Conservation (phyloP, 1,284 basidiomycete species). For the Retiboletus flavoniger region DNA sequence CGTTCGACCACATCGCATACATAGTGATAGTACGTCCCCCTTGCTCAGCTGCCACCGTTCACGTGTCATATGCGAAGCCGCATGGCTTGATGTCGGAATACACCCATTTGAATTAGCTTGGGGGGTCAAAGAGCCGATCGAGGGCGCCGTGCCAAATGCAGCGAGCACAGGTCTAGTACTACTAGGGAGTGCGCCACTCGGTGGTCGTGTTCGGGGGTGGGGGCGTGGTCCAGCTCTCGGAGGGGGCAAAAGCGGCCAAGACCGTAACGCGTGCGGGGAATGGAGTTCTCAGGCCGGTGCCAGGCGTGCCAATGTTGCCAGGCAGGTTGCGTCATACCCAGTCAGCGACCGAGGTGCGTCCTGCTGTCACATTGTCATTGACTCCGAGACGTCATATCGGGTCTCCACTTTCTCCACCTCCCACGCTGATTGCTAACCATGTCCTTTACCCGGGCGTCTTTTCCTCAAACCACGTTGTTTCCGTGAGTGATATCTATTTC, state of each 20-base stretch:
- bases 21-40: neutral
- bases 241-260: neutral
- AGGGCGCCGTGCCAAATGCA: conserved; percentile 15
- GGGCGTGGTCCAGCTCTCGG: neutral
- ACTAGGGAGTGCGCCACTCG: conserved; percentile 13
- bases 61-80: conserved; percentile 13
- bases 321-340: neutral
- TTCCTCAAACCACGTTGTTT: conserved; percentile 25
- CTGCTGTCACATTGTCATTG: conserved; percentile 24
- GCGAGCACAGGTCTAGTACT: conserved; percentile 11
- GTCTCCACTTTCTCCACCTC: conserved; percentile 17
- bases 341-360: conserved; percentile 14
- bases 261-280: too few relatives aligned
- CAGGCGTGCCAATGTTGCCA: neutral
- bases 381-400: conserved; percentile 19
- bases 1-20: conserved; percentile 7
- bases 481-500: conserved; percentile 13
- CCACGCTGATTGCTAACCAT: conserved; percentile 16
- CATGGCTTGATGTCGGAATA: conserved; percentile 11
- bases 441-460: conserved; percentile 9
- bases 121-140: neutral
- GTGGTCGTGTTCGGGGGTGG: neutral
- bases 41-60: conserved; percentile 8
- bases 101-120: conserved; percentile 17
- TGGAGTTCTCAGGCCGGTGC: too few relatives aligned